Conservation (phyloP, 2,329 filamentous ascomycete species). For the Fonsecaea monophora region DNA sequence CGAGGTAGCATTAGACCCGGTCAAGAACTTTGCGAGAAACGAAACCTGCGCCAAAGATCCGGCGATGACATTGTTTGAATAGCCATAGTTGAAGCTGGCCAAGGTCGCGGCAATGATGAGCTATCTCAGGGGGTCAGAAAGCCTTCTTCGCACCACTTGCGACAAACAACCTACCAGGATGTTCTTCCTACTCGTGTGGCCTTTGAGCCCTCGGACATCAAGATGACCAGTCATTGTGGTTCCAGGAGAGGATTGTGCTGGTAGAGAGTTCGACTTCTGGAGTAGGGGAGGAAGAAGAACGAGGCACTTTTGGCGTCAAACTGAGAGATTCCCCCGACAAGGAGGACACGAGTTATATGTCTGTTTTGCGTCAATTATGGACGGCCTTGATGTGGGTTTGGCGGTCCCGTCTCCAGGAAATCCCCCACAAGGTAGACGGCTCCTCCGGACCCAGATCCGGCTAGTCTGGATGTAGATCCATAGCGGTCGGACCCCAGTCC, state of each 20-base stretch:
- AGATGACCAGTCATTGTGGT: conserved; percentile 7
- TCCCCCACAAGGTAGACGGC: too few relatives aligned
- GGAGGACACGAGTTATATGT: too few relatives aligned
- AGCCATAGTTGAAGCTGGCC: conserved; percentile 44
- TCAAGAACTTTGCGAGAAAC: conserved; percentile 42
- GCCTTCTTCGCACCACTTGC: neutral
- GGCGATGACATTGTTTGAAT: conserved; percentile 43
- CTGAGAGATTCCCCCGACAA: too few relatives aligned
- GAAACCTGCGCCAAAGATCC: conserved; percentile 43
- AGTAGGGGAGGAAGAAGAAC: neutral
- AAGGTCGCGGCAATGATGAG: conserved; percentile 38
- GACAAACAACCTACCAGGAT: neutral
- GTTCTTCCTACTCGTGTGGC: conserved; percentile 9
- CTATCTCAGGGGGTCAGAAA: neutral
- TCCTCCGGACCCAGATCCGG: too few relatives aligned
- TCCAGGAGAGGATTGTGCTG: too few relatives aligned
- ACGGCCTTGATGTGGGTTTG: too few relatives aligned
- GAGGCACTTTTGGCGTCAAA: too few relatives aligned
- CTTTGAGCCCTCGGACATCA: neutral
- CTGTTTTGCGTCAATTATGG: too few relatives aligned
- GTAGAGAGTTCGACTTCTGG: too few relatives aligned
- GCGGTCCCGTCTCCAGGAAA: too few relatives aligned
- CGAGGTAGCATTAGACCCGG: conserved; percentile 30
- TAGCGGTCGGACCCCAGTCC: too few relatives aligned
- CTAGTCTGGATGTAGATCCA: too few relatives aligned